phyloP scores from a whole-genome alignment of 2,329 filamentous ascomycete genomes.

The Trichophyton verrucosum region DNA sequence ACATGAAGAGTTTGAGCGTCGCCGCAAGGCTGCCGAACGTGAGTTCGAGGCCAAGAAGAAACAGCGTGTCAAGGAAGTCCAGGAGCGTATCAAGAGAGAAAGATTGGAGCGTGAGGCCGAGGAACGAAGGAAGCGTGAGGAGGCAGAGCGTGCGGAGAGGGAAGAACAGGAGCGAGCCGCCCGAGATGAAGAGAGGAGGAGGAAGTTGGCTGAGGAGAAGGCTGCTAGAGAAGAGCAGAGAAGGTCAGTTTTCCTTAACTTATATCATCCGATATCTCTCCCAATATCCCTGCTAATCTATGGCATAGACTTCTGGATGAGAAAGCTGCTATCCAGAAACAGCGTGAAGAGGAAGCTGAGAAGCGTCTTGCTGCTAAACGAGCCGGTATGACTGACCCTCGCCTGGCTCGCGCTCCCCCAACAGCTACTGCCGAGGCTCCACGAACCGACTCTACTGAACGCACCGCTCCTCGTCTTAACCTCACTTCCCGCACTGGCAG shows the following conservation, averaged over 20 bases:
- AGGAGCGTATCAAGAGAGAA: constrained; percentile 71
- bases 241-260: constrained; percentile 34
- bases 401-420: constrained; percentile 43
- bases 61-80: constrained; percentile 73
- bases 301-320: constrained; percentile 49
- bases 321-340: constrained; percentile 53
- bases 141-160: constrained; percentile 65
- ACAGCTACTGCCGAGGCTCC: constrained; percentile 31
- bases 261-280: constrained; percentile 21
- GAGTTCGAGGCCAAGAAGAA: constrained; percentile 89
- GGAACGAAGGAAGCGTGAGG: constrained; percentile 65
- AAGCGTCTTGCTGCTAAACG: constrained; percentile 51
- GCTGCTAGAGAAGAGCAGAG: constrained; percentile 46
- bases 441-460: constrained; percentile 40
- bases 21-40: constrained; percentile 77
- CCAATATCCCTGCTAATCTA: constrained; percentile 8
- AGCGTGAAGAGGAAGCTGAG: constrained; percentile 80
- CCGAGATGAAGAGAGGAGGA: constrained; percentile 67
- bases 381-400: constrained; percentile 18
- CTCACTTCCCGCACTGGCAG: constrained; percentile 40
- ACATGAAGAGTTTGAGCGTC: constrained; percentile 90
- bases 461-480: constrained; percentile 43
- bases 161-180: constrained; percentile 78
- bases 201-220: constrained; percentile 60
- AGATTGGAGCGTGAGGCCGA: constrained; percentile 73